Evolutionary conservation across 1,284 basidiomycete species (phyloP), one percentile per base, ranked within the genome.

Genomic region (Apiotrichum sp.): DNA sequence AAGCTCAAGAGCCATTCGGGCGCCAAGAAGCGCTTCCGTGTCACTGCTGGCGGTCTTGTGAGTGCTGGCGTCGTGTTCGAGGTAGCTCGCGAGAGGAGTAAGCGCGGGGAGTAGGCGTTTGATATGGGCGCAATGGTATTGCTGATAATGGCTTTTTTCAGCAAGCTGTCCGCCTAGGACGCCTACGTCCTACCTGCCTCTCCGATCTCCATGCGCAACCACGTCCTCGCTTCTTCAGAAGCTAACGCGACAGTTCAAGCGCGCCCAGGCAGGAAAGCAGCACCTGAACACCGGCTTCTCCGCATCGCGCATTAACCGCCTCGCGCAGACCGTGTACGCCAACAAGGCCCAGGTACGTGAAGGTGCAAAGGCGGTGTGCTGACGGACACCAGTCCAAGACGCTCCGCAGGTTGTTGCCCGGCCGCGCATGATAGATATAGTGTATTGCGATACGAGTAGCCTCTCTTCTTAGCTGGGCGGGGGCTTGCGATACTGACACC

Each of bases 281-380:
- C 70, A 72, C 59, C 56, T 72, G 39, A 72, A 72, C 58, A 70
- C 70, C 10, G 34, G 50, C 13, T 66, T 68, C 58, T 64, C 68
- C n/a, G 62, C 67, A 6, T 48, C 56, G 22, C 57, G 62, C 35
- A 69, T 72, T 62, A 70, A 68, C 61, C 47, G 68, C 39, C 57
- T 72, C 42, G 66, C 59, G 6, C 61, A 65, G 57, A 62, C 63
- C 31, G 63, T 58, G n/a, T 70, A 68, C 61, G 62, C 65, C 6
- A 68, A 57, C 29, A 62, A 62, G 42, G 61, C 67, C 9, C 68
- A 72, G 58, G 66, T 66, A 38, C 16, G 34, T 32, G 35, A 16
- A 34, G 16, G 8, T 34, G 9, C 13, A 35, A 33, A 14, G 40
- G 40, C 8, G 14, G 6, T 6, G 3, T 7, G 34, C 50, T 52